phyloP scores from a whole-genome alignment of 768 basidiomycete genomes.

The Russula sp. region DNA sequence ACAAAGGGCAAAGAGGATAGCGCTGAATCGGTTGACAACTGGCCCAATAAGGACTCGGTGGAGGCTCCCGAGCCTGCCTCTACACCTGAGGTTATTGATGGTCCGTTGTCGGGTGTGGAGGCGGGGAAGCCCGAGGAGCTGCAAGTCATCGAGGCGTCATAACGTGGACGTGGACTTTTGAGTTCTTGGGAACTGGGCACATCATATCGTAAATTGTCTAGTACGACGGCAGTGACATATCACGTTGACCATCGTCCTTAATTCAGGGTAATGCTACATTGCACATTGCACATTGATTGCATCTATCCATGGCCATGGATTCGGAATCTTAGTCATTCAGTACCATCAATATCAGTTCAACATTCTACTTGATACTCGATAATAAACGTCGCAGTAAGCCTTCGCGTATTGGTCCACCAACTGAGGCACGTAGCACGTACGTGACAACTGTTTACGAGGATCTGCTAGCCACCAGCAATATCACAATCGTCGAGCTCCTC shows the following conservation, averaged over 20 bases:
- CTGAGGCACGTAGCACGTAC: no score
- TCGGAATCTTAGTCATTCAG: background rate
- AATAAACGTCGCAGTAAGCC: background rate
- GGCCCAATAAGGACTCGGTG: constrained; percentile 34
- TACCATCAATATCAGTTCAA: constrained; percentile 4
- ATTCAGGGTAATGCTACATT: background rate
- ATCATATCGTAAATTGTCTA: constrained; percentile 10
- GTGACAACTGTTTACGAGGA: no score
- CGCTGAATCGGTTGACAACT: constrained; percentile 26
- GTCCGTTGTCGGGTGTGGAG: constrained; percentile 35
- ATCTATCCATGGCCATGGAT: background rate
- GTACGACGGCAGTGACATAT: background rate
- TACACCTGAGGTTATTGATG: constrained; percentile 34
- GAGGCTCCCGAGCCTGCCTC: constrained; percentile 41
- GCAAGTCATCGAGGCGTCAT: constrained; percentile 27
- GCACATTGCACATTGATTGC: background rate
- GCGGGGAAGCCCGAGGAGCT: constrained; percentile 39
- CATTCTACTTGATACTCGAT: background rate
- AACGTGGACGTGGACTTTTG: background rate
- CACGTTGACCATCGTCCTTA: background rate
- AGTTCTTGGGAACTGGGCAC: background rate
- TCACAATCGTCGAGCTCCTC: no score
- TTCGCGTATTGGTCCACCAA: no score
- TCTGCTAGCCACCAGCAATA: no score
- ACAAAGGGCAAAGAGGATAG: constrained; percentile 36